Evolutionary conservation across 371 early-diverging fungal species (phyloP), one percentile per base, ranked within the genome.

Genomic region (Rhizomucor pusillus): DNA sequence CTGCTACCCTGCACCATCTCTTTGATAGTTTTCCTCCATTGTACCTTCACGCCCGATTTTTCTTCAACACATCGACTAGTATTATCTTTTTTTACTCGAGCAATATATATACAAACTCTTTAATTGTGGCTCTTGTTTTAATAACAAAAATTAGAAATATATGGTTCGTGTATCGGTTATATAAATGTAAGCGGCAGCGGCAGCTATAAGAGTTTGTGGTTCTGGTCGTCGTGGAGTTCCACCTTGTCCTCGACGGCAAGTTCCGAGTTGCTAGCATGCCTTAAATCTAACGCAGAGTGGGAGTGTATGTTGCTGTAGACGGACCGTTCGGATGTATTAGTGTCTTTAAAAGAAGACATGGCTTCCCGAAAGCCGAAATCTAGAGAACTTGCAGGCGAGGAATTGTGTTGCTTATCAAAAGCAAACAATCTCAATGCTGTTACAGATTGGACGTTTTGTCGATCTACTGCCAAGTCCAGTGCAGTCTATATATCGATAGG

Each of bases 391-490:
- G 71, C 65, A 18, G 75, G 75, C 2, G 74, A 70, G 0, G 73
- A 48, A 47, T 73, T 75, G 37, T 78, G 79, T 39, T 73, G 73
- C 43, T 73, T 76, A 37, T 77, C 77, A 62, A 75, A 71, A 20
- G 75, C 74, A 57, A 77, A 77, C 14, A 77, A 44, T 40, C 86
- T 63, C 35, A 87, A 58, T 12, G 84, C 82, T 52, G 84, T 87
- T 20, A 85, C 85, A 0, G 82, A 73, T 33, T 82, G 79, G 3
- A 85, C 82, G 35, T 81, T 75, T 40, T 81, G 82, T 24, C 60
- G 57, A 44, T 81, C 85, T 25, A 84, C 69, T 2, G 91, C 90
- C 40, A 90, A 66, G 57, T 89, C 92, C 40, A 90, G 63, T 0
- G 92, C 81, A 3, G 86, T 73, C 84, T 84, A 54, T 22, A 47